These are phyloP conservation scores for Trypanosoma scelopori DNA, from an alignment of 208 protist species.

Conservation along the genomic window DNA sequence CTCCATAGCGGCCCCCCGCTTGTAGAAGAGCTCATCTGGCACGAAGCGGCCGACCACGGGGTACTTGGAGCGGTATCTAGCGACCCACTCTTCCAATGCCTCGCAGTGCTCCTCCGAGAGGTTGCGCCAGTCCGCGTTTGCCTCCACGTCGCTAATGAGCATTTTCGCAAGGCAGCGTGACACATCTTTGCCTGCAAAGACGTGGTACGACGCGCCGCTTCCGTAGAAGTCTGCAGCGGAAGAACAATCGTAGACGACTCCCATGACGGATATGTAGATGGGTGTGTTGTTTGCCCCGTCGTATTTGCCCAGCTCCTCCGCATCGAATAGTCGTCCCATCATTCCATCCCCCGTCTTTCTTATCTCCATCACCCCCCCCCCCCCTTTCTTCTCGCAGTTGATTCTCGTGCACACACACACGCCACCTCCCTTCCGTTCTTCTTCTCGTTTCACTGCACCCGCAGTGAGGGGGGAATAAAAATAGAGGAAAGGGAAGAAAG, in stretches of 20 bases:
- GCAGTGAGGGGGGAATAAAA: not conserved
- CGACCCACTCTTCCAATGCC: slow-evolving; percentile 71
- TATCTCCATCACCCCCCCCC: not conserved
- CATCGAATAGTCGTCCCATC: slow-evolving; percentile 39
- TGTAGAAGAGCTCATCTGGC: slow-evolving; percentile 43
- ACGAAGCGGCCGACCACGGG: slow-evolving; percentile 56
- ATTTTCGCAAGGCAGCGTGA: slow-evolving; percentile 85
- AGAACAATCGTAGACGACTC: slow-evolving; percentile 78
- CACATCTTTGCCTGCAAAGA: slow-evolving; percentile 81
- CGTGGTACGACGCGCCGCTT: slow-evolving; percentile 62
- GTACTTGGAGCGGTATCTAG: slow-evolving; percentile 79
- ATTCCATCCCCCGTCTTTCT: not conserved
- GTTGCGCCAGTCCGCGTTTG: slow-evolving; percentile 74
- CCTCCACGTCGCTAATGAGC: slow-evolving; percentile 73
- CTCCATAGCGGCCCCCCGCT: slow-evolving; percentile 44
- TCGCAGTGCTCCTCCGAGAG: slow-evolving; percentile 59
- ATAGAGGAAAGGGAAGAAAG: not conserved
- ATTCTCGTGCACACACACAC: not conserved
- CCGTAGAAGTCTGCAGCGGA: slow-evolving; percentile 72
- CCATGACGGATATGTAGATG: slow-evolving; percentile 82
- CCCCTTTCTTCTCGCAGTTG: slow-evolving; percentile 12
- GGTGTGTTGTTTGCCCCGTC: slow-evolving; percentile 38
- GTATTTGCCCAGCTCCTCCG: slow-evolving; percentile 44
- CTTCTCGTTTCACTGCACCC: not conserved
- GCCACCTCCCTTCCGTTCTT: not conserved